Evolutionary conservation across 2,329 filamentous ascomycete genomes (phyloP), one percentile per base, ranked within the genome.

Genomic region (Talaromyces sp.): DNA sequence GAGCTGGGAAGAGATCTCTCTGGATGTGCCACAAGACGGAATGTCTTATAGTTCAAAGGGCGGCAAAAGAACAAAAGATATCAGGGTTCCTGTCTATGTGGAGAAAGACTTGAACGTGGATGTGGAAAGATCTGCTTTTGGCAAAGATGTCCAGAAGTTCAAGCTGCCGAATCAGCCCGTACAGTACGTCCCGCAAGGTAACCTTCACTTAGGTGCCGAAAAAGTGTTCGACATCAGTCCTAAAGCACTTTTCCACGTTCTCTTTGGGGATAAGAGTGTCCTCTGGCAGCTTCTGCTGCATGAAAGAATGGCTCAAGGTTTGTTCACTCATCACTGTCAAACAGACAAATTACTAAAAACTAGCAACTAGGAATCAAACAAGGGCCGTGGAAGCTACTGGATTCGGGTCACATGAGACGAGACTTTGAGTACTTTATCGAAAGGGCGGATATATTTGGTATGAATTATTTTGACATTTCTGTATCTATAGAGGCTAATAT

Each of bases 181-280:
- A 2, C 79, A 89, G 11, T 97, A 93, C 71, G 88, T 91, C 61
- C 95, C 95, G 1, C 85, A 89, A 63, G 90, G 88, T 58, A 93
- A 96, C 84, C 85, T 88, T 57, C 82, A 85, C 64, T 83, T 89
- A 65, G 88, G 88, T 8, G 85, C 90, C 0, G 90, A 96, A 72
- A 86, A 90, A 63, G 84, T 91, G 65, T 96, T 96, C 72, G 89
- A 96, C 66, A 88, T 98, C 63, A 96, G 91, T 64, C 89, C 95
- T 53, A 98, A 99, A 74, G 91, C 91, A 0, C 86, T 96, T 61
- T 99, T 98, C 74, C 93, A 98, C 70, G 90, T 98, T 17, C 83
- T 99, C 56, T 99, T 98, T 74, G 95, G 95, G 41, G 95, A 99
- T 75, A 96, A 93, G 77, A 96, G 91, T 72, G 91, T 93, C 35